Percentiles rank a stretch among this genome's conserved stretches.
phyloP scores from a whole-genome alignment of 164 flowering plant genomes.

The Umbellularia californica region DNA sequence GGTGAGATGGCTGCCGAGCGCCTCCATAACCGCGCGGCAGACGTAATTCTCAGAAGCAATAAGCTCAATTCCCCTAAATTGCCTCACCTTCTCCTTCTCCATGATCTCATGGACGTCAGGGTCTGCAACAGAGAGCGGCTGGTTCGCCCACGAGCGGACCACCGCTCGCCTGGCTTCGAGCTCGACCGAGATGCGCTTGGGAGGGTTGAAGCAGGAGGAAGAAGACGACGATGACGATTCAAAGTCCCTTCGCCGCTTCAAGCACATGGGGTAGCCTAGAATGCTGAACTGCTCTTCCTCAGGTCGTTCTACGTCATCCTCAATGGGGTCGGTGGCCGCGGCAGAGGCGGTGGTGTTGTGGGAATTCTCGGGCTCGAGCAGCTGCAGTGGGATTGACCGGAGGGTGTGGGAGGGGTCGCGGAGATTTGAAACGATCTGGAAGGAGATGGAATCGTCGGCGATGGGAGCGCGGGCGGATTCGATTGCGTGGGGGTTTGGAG shows the following conservation, averaged over 20 bases:
- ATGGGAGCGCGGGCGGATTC: slow-evolving; percentile 2
- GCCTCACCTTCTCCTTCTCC: slow-evolving; percentile 68
- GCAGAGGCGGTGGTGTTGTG: not conserved
- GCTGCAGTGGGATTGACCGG: slow-evolving; percentile 35
- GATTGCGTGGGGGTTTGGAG: slow-evolving; percentile 7
- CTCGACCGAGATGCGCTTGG: slow-evolving; percentile 13
- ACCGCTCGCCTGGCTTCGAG: slow-evolving; percentile 37
- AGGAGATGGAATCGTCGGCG: slow-evolving; percentile 35
- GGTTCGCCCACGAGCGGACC: slow-evolving; percentile 55
- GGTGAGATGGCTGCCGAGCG: slow-evolving; percentile 67
- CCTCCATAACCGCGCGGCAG: slow-evolving; percentile 70
- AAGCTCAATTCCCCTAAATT: slow-evolving; percentile 61
- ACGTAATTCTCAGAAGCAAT: slow-evolving; percentile 81
- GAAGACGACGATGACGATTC: slow-evolving; percentile 8
- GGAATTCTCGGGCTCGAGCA: slow-evolving; percentile 30
- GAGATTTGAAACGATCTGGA: slow-evolving; percentile 34
- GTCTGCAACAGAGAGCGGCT: slow-evolving; percentile 46
- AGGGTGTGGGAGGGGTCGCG: slow-evolving; percentile 20
- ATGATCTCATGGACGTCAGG: slow-evolving; percentile 57
- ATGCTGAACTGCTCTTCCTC: slow-evolving; percentile 54
- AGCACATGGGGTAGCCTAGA: slow-evolving; percentile 61
- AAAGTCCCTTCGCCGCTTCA: slow-evolving; percentile 43
- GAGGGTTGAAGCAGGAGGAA: slow-evolving; percentile 8
- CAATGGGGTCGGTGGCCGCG: not conserved
- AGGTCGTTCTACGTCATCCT: slow-evolving; percentile 22